A percentile compares a stretch with the other conserved stretches of the same genome.
Conservation (phyloP, 768 basidiomycete species). For the Trichaptum fuscoviolaceum region DNA sequence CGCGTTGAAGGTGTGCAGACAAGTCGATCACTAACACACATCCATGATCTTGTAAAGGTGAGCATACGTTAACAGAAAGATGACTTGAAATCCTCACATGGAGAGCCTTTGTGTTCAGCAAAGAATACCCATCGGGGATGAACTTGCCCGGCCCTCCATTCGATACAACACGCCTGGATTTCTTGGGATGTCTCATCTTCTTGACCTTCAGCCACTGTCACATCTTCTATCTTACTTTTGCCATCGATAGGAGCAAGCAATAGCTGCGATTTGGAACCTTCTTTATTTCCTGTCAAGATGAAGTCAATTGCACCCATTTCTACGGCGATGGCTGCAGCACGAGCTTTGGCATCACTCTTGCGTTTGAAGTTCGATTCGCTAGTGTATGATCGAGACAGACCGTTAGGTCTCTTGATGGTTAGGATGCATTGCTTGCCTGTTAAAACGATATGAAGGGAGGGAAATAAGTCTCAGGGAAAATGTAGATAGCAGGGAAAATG, state of each 20-base stretch:
- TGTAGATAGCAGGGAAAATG: neutral
- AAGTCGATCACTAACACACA: constrained; percentile 53
- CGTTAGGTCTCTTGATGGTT: constrained; percentile 53
- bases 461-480: neutral
- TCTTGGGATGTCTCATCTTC: constrained; percentile 20
- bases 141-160: constrained; percentile 50
- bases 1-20: constrained; percentile 41
- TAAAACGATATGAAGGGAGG: neutral
- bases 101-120: constrained; percentile 37
- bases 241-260: constrained; percentile 27
- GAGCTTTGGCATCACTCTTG: constrained; percentile 49
- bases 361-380: constrained; percentile 39
- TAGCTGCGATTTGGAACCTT: constrained; percentile 27
- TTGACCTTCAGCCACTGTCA: neutral
- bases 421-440: constrained; percentile 57
- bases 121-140: constrained; percentile 50
- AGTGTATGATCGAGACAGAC: constrained; percentile 45
- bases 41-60: constrained; percentile 37
- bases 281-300: constrained; percentile 40
- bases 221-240: constrained; percentile 15
- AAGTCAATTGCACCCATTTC: constrained; percentile 59
- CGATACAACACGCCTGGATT: constrained; percentile 50
- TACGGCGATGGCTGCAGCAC: constrained; percentile 49
- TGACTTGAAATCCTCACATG: constrained; percentile 31
- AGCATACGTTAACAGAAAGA: constrained; percentile 4